These are phyloP conservation scores for Suhomyces wounanorum DNA, from an alignment of 1,139 yeast genomes.

Conservation along the genomic window DNA sequence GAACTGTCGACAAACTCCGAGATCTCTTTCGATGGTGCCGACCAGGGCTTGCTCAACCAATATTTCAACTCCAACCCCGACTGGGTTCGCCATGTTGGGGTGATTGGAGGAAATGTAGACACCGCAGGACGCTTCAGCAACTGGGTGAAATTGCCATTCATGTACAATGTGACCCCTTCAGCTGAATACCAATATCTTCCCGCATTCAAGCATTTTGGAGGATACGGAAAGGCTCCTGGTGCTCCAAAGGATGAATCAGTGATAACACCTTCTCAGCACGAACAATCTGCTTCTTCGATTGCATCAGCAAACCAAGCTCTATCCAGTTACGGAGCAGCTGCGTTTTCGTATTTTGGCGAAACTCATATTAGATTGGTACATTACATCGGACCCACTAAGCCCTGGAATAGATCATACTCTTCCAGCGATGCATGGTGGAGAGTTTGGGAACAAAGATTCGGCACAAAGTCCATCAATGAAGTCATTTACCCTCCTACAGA, in stretches of 20 bases:
- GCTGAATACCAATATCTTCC: constrained; percentile 84
- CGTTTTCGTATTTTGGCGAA: constrained; percentile 25
- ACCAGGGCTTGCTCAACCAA: constrained; percentile 88
- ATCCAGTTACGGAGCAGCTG: constrained; percentile 28
- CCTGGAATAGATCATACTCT: constrained; percentile 54
- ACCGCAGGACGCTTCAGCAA: constrained; percentile 22
- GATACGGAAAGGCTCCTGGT: constrained; percentile 10
- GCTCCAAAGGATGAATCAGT: neutral
- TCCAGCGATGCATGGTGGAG: constrained; percentile 48
- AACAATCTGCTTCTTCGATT: neutral
- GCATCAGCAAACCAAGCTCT: constrained; percentile 21
- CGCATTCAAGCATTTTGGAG: constrained; percentile 63
- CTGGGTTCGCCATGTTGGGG: constrained; percentile 32
- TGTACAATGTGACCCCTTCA: constrained; percentile 83
- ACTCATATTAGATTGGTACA: constrained; percentile 63
- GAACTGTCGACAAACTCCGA: constrained; percentile 17
- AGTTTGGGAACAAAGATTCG: constrained; percentile 40
- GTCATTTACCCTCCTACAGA: constrained; percentile 6
- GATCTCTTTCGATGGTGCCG: constrained; percentile 87
- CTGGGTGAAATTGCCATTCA: constrained; percentile 77
- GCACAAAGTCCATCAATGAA: constrained; percentile 18
- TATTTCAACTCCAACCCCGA: constrained; percentile 59
- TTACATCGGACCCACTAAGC: constrained; percentile 79
- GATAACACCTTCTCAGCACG: neutral
- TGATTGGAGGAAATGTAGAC: constrained; percentile 6